These are phyloP conservation scores for Gastrolobium villosum DNA, from an alignment of 306 rosid species.

Conservation along the genomic window DNA sequence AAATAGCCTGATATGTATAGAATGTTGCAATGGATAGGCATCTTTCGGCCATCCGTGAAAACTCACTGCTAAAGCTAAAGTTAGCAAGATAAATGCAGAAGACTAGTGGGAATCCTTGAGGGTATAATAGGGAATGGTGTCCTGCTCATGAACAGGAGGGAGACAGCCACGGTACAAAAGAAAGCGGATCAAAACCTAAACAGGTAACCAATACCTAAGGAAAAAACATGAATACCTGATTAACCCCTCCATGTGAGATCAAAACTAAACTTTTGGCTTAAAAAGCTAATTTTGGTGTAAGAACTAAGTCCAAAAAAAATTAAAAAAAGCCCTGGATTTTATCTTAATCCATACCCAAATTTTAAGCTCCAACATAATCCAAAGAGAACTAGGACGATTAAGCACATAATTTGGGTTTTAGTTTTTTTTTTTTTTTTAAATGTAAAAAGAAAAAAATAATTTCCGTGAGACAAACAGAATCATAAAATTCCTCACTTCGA, in stretches of 20 bases:
- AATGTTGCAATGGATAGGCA: too few relatives aligned
- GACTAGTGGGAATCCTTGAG: not conserved
- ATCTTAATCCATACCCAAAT: conserved; percentile 11
- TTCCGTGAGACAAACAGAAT: not conserved
- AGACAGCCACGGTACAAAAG: not conserved
- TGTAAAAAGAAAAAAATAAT: not conserved
- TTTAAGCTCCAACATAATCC: conserved; percentile 17
- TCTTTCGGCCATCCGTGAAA: too few relatives aligned
- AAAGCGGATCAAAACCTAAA: too few relatives aligned
- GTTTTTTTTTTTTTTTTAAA: too few relatives aligned
- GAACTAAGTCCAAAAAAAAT: not conserved
- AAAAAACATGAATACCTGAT: not conserved
- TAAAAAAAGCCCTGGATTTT: not conserved
- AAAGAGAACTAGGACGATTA: not conserved
- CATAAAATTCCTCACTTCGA: not conserved
- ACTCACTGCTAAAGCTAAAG: too few relatives aligned
- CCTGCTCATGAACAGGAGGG: not conserved
- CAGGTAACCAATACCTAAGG: not conserved
- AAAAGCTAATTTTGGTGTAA: not conserved
- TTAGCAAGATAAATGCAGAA: not conserved
- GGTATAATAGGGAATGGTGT: not conserved
- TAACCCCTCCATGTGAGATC: conserved; percentile 4
- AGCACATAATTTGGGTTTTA: not conserved
- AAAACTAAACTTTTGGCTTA: conserved; percentile 7
- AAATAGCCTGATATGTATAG: too few relatives aligned